phyloP scores from a whole-genome alignment of 1,139 yeast species.

The Pichia terricola region DNA sequence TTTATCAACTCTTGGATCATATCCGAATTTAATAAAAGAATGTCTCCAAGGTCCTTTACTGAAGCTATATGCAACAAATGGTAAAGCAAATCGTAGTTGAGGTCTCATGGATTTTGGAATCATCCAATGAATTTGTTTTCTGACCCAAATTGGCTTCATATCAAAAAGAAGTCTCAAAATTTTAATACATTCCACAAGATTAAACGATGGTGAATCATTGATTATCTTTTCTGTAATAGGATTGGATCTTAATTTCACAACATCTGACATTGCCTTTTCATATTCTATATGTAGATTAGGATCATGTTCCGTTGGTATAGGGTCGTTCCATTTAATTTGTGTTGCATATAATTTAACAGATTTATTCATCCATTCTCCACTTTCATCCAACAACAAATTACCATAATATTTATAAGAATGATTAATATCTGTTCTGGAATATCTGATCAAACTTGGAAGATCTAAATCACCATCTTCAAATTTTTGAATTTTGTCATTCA shows the following conservation, averaged over 20 bases:
- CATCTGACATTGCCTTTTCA: conserved; percentile 25
- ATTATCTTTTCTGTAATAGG: conserved; percentile 15
- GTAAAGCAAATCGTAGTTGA: conserved; percentile 64
- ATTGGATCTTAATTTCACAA: conserved; percentile 21
- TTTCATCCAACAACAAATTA: conserved; percentile 34
- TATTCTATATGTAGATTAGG: conserved; percentile 30
- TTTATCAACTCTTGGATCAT: conserved; percentile 56
- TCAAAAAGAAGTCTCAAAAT: conserved; percentile 48
- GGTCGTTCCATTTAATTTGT: conserved; percentile 38
- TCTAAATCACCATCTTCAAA: conserved; percentile 43
- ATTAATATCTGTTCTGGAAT: conserved; percentile 69
- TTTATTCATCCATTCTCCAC: conserved; percentile 42
- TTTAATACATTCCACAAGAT: conserved; percentile 40
- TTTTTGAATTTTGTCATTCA: conserved; percentile 17
- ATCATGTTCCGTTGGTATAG: conserved; percentile 36
- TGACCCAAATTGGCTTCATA: conserved; percentile 75
- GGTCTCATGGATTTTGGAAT: conserved; percentile 43
- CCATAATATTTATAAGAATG: conserved; percentile 53
- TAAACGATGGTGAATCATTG: conserved; percentile 18
- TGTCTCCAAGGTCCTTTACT: conserved; percentile 95
- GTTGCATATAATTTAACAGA: conserved; percentile 38
- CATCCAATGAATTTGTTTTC: conserved; percentile 61
- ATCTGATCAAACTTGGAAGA: conserved; percentile 79
- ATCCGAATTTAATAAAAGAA: conserved; percentile 70
- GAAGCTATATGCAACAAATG: conserved; percentile 71